These are phyloP conservation scores for Chaetoceros tenuissimus DNA, from an alignment of 108 stramenopile species.

Conservation along the genomic window DNA sequence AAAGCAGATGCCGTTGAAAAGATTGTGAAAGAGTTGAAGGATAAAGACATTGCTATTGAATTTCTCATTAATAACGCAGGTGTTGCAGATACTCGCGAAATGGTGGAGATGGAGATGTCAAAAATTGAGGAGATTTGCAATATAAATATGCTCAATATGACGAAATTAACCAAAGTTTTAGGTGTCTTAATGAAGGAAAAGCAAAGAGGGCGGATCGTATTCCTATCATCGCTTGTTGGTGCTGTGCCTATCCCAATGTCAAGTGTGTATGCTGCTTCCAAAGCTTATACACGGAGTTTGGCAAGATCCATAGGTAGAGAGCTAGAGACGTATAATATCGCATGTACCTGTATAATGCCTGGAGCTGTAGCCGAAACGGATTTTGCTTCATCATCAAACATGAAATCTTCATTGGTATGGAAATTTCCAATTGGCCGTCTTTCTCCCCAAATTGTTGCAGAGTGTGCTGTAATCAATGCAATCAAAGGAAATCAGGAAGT, in stretches of 20 bases:
- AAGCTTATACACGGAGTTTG: conserved; percentile 67
- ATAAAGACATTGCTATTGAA: conserved; percentile 62
- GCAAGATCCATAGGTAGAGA: conserved; percentile 64
- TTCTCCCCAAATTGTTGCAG: background rate
- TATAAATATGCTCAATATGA: conserved; percentile 48
- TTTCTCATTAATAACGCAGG: conserved; percentile 83
- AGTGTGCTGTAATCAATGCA: background rate
- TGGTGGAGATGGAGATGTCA: conserved; percentile 30
- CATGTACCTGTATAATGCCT: conserved; percentile 75
- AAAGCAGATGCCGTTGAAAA: conserved; percentile 43
- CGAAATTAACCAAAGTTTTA: conserved; percentile 49
- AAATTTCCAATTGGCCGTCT: conserved; percentile 38
- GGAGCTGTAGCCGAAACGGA: conserved; percentile 67
- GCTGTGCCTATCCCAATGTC: conserved; percentile 44
- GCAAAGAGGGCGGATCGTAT: conserved; percentile 61
- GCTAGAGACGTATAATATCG: conserved; percentile 66
- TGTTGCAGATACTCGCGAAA: conserved; percentile 44
- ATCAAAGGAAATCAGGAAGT: background rate
- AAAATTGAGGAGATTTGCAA: conserved; percentile 49
- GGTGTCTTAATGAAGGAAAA: conserved; percentile 72
- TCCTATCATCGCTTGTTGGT: conserved; percentile 68
- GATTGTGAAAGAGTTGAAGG: conserved; percentile 48
- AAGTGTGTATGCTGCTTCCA: conserved; percentile 73
- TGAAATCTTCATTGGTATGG: conserved; percentile 60
- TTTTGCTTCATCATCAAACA: conserved; percentile 45